These are phyloP conservation scores for Pichia norvegensis DNA, from an alignment of 1,139 yeast genomes.

Conservation along the genomic window DNA sequence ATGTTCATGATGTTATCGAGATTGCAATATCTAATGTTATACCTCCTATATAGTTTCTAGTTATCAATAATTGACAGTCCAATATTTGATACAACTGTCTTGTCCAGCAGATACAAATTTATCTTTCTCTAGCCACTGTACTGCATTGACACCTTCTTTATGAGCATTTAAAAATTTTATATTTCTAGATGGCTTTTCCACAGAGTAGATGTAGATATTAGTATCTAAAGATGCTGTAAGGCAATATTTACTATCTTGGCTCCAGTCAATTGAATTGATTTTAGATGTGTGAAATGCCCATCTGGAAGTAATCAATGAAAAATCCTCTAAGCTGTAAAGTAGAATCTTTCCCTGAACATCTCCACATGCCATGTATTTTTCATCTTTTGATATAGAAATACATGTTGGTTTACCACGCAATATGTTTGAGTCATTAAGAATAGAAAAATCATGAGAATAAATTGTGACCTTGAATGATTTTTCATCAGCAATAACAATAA, in stretches of 20 bases:
- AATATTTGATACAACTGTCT: slow-evolving; percentile 73
- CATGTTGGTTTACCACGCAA: slow-evolving; percentile 34
- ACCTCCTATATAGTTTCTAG: slow-evolving; percentile 34
- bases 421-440: slow-evolving; percentile 33
- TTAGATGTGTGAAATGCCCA: slow-evolving; percentile 94
- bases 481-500: slow-evolving; percentile 46
- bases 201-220: slow-evolving; percentile 70
- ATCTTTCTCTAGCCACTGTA: slow-evolving; percentile 50
- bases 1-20: slow-evolving; percentile 39
- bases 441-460: slow-evolving; percentile 17
- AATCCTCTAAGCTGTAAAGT: slow-evolving; percentile 51
- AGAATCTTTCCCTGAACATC: slow-evolving; percentile 80
- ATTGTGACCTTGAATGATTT: slow-evolving; percentile 25
- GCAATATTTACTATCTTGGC: slow-evolving; percentile 59
- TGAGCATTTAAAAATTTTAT: slow-evolving; percentile 74
- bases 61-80: slow-evolving; percentile 40
- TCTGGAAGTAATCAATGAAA: slow-evolving; percentile 65
- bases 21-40: slow-evolving; percentile 40
- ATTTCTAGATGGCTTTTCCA: slow-evolving; percentile 68
- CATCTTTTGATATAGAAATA: slow-evolving; percentile 52
- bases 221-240: slow-evolving; percentile 83
- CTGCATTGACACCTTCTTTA: slow-evolving; percentile 74
- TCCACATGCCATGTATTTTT: slow-evolving; percentile 69
- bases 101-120: slow-evolving; percentile 64
- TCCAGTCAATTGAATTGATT: slow-evolving; percentile 74